These are phyloP conservation scores for Ceratopteris richardii DNA, from an alignment of 75 land plant genomes.

Conservation along the genomic window DNA sequence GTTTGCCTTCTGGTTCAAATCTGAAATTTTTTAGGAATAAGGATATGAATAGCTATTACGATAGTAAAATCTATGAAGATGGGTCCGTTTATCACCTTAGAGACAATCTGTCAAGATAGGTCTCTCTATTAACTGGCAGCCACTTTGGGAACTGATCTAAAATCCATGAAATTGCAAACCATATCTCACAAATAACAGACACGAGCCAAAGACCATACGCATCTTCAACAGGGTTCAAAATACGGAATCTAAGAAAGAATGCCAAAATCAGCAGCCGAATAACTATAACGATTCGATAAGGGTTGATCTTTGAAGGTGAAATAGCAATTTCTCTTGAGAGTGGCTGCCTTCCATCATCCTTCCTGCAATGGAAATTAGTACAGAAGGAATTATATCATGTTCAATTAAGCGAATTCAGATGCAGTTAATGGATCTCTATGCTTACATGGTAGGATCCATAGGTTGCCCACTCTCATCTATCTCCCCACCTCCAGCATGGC, in stretches of 20 bases:
- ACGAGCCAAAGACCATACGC: constrained; percentile 73
- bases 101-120: constrained; percentile 74
- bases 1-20: constrained; percentile 57
- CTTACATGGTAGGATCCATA: constrained; percentile 75
- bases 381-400: not conserved
- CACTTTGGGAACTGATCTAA: constrained; percentile 92
- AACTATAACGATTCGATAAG: constrained; percentile 77
- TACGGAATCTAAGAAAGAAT: constrained; percentile 69
- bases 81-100: constrained; percentile 16
- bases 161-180: constrained; percentile 94
- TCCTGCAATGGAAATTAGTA: constrained; percentile 19
- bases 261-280: constrained; percentile 58
- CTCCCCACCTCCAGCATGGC: constrained; percentile 52
- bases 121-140: constrained; percentile 68
- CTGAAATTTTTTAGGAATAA: constrained; percentile 8
- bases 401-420: not conserved
- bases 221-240: constrained; percentile 59
- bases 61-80: not conserved
- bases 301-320: constrained; percentile 61
- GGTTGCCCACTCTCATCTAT: constrained; percentile 74
- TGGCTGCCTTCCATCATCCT: constrained; percentile 74
- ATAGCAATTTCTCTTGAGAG: constrained; percentile 64
- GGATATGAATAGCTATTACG: not conserved
- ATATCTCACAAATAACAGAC: constrained; percentile 79
- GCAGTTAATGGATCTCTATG: not conserved